Conservation (phyloP, 75 land plant genomes). For the Cupressus sempervirens region DNA sequence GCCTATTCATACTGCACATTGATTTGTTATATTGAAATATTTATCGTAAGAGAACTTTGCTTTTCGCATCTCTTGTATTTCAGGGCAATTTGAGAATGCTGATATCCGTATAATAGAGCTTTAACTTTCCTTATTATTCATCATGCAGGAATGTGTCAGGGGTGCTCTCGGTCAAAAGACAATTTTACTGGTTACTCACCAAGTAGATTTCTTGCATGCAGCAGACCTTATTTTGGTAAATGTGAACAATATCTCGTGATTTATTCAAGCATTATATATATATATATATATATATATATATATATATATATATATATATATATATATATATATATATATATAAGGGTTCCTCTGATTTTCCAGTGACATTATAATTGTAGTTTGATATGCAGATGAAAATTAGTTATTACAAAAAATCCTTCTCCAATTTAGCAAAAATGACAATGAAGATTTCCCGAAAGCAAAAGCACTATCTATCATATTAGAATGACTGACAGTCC, state of each 20-base stretch:
- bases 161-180: constrained; percentile 74
- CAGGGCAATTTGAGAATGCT: background rate
- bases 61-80: background rate
- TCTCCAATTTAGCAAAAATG: background rate
- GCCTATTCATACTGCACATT: background rate
- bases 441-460: background rate
- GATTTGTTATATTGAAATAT: constrained; percentile 3
- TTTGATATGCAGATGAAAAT: background rate
- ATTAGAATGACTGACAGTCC: background rate
- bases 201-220: constrained; percentile 91
- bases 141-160: constrained; percentile 83
- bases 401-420: background rate
- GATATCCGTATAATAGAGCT: background rate
- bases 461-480: background rate
- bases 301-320: too few species aligned
- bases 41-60: background rate
- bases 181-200: constrained; percentile 86
- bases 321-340: too few species aligned
- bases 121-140: background rate
- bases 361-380: background rate
- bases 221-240: constrained; percentile 83
- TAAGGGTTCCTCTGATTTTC: background rate
- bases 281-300: too few species aligned
- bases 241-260: background rate
- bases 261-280: background rate